Evolutionary conservation across 352 stramenopile genomes (phyloP).

Genomic region (Plasmopara muralis): DNA sequence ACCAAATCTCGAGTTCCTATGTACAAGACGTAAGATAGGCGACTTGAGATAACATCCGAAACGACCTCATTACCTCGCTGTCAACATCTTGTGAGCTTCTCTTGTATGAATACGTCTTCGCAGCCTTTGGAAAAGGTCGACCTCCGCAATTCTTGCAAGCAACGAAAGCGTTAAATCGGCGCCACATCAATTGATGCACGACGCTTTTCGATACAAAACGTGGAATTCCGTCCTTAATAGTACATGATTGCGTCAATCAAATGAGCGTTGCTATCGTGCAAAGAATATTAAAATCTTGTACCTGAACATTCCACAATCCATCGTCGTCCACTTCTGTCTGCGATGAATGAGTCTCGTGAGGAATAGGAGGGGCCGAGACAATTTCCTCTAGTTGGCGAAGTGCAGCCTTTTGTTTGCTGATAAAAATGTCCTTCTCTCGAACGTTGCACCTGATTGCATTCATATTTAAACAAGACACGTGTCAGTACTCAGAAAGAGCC

Average conservation of each 20-base stretch:
- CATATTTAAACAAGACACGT: neutral
- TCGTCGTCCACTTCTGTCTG: slow-evolving; percentile 70
- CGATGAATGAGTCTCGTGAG: slow-evolving; percentile 19
- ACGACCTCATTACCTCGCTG: slow-evolving; percentile 14
- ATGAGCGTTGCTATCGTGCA: too few species aligned
- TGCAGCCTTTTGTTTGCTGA: slow-evolving; percentile 34
- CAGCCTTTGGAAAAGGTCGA: slow-evolving; percentile 28
- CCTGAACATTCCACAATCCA: slow-evolving; percentile 61
- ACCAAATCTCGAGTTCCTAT: slow-evolving; percentile 65
- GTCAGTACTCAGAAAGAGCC: too few species aligned
- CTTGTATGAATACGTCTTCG: slow-evolving; percentile 17
- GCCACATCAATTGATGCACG: slow-evolving; percentile 45
- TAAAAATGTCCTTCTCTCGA: slow-evolving; percentile 45
- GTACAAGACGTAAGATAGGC: neutral
- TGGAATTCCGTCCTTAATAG: slow-evolving; percentile 45
- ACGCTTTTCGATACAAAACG: slow-evolving; percentile 49
- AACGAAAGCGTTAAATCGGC: slow-evolving; percentile 64
- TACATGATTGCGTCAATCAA: neutral
- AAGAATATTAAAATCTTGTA: slow-evolving; percentile 2
- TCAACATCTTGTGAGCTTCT: slow-evolving; percentile 6
- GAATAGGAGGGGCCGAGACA: slow-evolving; percentile 7
- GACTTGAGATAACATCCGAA: neutral
- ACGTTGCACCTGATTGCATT: slow-evolving; percentile 21
- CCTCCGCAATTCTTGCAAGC: slow-evolving; percentile 63
- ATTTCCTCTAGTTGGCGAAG: slow-evolving; percentile 43